These are phyloP conservation scores for Mucor circinelloides DNA, from an alignment of 371 early-diverging fungal species.

Conservation along the genomic window DNA sequence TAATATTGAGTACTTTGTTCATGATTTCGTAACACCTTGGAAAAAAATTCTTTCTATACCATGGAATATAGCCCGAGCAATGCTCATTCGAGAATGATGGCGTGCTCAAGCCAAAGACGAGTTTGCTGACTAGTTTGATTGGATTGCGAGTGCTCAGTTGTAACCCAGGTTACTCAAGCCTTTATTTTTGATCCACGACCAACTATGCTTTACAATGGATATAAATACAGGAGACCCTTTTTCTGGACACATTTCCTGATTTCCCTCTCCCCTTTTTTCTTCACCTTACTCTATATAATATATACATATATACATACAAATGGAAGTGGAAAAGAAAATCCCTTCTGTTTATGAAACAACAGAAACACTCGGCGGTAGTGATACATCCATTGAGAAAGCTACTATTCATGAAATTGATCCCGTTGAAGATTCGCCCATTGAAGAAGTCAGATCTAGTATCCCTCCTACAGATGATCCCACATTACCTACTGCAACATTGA, in stretches of 20 bases:
- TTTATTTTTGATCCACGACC: neutral
- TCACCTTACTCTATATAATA: neutral
- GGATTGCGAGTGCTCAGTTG: neutral
- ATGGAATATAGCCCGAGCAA: neutral
- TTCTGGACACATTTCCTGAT: neutral
- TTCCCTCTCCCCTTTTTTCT: neutral
- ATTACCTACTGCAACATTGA: slow-evolving; percentile 74
- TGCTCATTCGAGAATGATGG: slow-evolving; percentile 23
- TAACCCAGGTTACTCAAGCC: neutral
- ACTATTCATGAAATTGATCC: slow-evolving; percentile 12
- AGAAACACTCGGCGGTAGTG: neutral
- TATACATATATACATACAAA: neutral
- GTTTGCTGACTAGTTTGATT: neutral
- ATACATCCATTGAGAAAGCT: slow-evolving; percentile 7
- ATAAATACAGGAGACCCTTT: slow-evolving; percentile 8
- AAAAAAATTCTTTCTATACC: neutral
- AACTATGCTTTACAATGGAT: neutral
- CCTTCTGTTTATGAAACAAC: neutral
- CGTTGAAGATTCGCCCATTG: slow-evolving; percentile 69
- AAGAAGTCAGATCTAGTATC: slow-evolving; percentile 69
- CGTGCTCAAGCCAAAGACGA: slow-evolving; percentile 10
- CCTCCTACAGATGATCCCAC: slow-evolving; percentile 67
- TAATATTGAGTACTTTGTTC: neutral
- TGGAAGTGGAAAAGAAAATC: slow-evolving; percentile 15
- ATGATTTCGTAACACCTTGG: neutral